Evolutionary conservation across 2,329 filamentous ascomycete genomes (phyloP), one percentile per base, ranked within the genome.

Genomic region (Nemania sp.): DNA sequence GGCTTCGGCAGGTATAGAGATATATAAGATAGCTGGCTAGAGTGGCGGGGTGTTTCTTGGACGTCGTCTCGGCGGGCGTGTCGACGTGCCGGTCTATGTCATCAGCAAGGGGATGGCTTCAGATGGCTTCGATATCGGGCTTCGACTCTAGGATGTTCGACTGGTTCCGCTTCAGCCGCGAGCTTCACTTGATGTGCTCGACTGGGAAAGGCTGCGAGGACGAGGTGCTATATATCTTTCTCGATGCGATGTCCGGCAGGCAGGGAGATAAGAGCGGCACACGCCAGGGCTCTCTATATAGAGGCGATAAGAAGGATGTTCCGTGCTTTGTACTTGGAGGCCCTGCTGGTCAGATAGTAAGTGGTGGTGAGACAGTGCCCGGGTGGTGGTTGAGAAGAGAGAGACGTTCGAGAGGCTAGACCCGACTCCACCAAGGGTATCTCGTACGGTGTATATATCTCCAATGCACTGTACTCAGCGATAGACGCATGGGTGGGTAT

Each of bases 151-250:
- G 25, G 25, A 7, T 7, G 3, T 35, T 57, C 34, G 54, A 60
- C 37, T 60, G 13, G 18, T 29, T 29, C 25, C 3, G 50, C 57
- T 20, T 57, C 60, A 60, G 60, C 53, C 53, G 59, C 55, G 59
- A 45, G 43, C n/a, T 49, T n/a, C 18, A 43, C 34, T 57, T 40
- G 50, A 32, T 51, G 43, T 29, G 59, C 59, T 53, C 59, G 62
- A 55, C 56, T 54, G 25, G 54, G 51, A 54, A 60, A 56, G 60
- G 54, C 60, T 54, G 60, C 54, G 63, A 60, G 63, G 51, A 43
- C 12, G 35, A 40, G 35, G 42, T 35, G 57, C 58, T 65, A 65
- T 63, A 65, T 65, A 63, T 50, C 48, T 59, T 20, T 51, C 13
- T 37, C 25, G 46, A 52, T 55, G 42, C 47, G 29, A 54, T 32